Evolutionary conservation across 2,329 filamentous ascomycete genomes (phyloP).

Genomic region (Penicillium sp.): DNA sequence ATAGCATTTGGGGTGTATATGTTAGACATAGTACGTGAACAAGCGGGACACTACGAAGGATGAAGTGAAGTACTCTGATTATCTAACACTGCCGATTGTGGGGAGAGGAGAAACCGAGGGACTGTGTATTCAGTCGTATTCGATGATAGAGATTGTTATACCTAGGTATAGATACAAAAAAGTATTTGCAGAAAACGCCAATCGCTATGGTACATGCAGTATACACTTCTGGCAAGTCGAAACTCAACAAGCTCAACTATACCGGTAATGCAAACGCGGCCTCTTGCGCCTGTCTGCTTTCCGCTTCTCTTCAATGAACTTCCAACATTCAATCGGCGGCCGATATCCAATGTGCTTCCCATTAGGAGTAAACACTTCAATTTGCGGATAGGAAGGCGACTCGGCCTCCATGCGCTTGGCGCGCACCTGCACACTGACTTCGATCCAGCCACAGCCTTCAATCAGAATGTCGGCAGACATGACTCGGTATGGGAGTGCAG

Average conservation of each 20-base stretch:
- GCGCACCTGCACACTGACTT: constrained; percentile 76
- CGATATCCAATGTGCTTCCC: constrained; percentile 66
- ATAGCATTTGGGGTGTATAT: constrained; percentile 27
- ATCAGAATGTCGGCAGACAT: constrained; percentile 79
- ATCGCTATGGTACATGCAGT: constrained; percentile 18
- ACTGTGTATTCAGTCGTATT: too few relatives aligned
- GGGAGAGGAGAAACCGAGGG: neutral
- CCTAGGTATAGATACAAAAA: constrained; percentile 2
- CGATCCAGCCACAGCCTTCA: constrained; percentile 90
- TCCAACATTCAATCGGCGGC: constrained; percentile 32
- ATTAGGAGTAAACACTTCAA: constrained; percentile 81
- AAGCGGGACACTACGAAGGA: constrained; percentile 6
- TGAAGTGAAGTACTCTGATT: neutral
- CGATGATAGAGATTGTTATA: constrained; percentile 1
- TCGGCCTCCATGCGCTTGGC: constrained; percentile 40
- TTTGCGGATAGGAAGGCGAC: constrained; percentile 48
- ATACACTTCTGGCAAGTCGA: constrained; percentile 8
- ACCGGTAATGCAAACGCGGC: constrained; percentile 15
- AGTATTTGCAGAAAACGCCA: constrained; percentile 12
- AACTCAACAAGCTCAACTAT: constrained; percentile 5
- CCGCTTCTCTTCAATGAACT: constrained; percentile 30
- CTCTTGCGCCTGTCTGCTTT: constrained; percentile 29
- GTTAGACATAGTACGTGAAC: neutral
- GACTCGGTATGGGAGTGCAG: constrained; percentile 67
- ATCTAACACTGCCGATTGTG: neutral